Base-by-base conservation (phyloP, 495 filamentous ascomycete species). In the Hypoxylon fuscum region DNA sequence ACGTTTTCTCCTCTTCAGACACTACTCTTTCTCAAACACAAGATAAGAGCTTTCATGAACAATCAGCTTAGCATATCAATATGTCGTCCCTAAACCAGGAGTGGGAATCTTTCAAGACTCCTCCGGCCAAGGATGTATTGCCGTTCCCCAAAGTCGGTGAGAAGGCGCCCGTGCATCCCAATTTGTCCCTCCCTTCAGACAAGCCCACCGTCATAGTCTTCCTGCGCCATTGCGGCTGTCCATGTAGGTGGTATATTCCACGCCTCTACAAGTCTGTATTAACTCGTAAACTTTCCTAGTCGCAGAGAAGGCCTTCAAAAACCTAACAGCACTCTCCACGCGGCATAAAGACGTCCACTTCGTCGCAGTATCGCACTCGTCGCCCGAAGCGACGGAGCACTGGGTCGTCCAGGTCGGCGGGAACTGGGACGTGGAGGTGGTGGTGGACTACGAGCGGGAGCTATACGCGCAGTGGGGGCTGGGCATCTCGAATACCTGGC, bases 171-270 rank as follows among this genome's bases (percentile, higher is more conserved):
- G 70, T 65, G 5, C 73, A 75, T 23, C 27, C 63, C 11, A 75
- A 78, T 45, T 69, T 87, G 5, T 45, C 41, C 1, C 73, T 87
- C 5, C 81, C 82, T 0, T 52, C 57, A 27, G 66, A 77, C 52
- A 81, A 79, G 60, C 80, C 83, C 1, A 77, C 76, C 3, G 55
- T 88, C 14, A 70, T 87, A 17, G 74, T 81, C 23, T 89, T 88
- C 66, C 69, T 89, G 3, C 73, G 86, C 21, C 84, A 87, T 66
- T 87, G 83, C 64, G 84, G 86, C 11, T 85, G 81, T 75, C 85
- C 84, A 6, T 87, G 83, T 84, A 73, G 46, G 78, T 62, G 18
- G 5, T 22, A n/a, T n/a, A n/a, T n/a, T n/a, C n/a, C n/a, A n/a
- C n/a, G n/a, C n/a, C n/a, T n/a, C n/a, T n/a, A n/a, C 25, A 37